Evolutionary conservation across 2,329 filamentous ascomycete genomes (phyloP).

Genomic region (Exophiala viscosa): DNA sequence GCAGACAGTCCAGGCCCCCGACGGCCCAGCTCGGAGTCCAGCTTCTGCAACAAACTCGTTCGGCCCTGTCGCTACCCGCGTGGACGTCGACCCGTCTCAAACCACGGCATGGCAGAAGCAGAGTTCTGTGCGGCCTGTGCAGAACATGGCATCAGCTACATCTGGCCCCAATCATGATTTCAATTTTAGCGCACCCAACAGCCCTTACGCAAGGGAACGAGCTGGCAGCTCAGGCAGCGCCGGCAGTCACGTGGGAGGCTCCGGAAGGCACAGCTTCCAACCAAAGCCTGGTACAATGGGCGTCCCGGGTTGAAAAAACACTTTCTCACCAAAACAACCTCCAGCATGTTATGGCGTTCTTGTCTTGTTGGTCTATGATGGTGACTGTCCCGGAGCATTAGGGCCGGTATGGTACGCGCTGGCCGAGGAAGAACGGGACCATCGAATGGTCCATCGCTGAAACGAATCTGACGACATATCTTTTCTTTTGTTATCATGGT

Average conservation of each 20-base stretch:
- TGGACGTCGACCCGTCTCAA: constrained; percentile 81
- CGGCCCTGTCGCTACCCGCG: constrained; percentile 55
- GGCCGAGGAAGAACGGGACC: neutral
- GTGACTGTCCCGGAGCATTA: neutral
- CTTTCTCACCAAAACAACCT: neutral
- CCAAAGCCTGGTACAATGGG: constrained; percentile 25
- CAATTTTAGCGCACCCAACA: constrained; percentile 24
- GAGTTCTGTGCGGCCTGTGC: constrained; percentile 73
- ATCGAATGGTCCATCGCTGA: neutral
- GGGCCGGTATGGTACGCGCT: neutral
- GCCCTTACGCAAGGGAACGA: constrained; percentile 26
- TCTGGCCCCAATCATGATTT: constrained; percentile 19
- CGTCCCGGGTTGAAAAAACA: constrained; percentile 17
- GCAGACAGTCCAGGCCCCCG: constrained; percentile 50
- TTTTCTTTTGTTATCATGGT: constrained; percentile 6
- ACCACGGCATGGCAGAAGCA: constrained; percentile 72
- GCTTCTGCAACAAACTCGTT: constrained; percentile 39
- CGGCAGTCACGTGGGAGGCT: constrained; percentile 13
- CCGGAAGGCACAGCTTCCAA: constrained; percentile 23
- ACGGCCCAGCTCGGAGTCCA: constrained; percentile 50
- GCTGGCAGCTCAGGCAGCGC: constrained; percentile 26
- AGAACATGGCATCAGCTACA: constrained; percentile 30
- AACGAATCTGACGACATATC: constrained; percentile 14
- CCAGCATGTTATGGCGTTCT: constrained; percentile 7
- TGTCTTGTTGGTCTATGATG: constrained; percentile 3